Conservation (phyloP, 306 rosid genomes). For the Lotus japonicus region DNA sequence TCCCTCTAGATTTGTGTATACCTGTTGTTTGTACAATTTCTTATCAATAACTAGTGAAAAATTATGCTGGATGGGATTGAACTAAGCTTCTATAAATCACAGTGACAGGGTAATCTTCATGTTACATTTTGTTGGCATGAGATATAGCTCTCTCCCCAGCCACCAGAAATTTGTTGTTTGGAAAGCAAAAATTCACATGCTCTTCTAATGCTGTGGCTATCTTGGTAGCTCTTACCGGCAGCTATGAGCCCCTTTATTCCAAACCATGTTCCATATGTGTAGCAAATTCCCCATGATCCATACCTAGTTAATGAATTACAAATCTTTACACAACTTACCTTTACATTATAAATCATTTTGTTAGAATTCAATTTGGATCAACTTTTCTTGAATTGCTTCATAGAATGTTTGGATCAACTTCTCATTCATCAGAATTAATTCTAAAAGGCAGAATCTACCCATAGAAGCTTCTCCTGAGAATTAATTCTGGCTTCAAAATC, state of each 20-base stretch:
- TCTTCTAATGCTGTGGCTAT: constrained; percentile 38
- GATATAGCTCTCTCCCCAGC: constrained; percentile 79
- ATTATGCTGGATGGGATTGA: background rate
- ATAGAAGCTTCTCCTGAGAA: too few relatives aligned
- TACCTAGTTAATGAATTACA: constrained; percentile 48
- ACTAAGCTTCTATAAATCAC: background rate
- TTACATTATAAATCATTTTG: too few relatives aligned
- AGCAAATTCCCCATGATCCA: constrained; percentile 87
- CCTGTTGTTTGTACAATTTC: constrained; percentile 24
- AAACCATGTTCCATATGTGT: constrained; percentile 74
- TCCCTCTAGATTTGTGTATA: constrained; percentile 57
- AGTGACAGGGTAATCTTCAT: background rate
- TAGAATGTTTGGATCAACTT: too few relatives aligned
- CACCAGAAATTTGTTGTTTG: constrained; percentile 49
- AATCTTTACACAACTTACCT: too few relatives aligned
- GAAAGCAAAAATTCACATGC: constrained; percentile 66
- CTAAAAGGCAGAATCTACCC: too few relatives aligned
- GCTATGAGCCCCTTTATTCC: constrained; percentile 55
- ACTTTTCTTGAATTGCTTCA: too few relatives aligned
- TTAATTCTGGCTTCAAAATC: too few relatives aligned
- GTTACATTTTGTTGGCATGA: constrained; percentile 58
- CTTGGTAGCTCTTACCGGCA: constrained; percentile 42
- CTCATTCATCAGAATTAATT: too few relatives aligned
- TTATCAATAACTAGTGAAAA: background rate
- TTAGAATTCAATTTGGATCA: too few relatives aligned